Evolutionary conservation across 495 filamentous ascomycete species (phyloP).

Genomic region (Lophiotrema nucula): DNA sequence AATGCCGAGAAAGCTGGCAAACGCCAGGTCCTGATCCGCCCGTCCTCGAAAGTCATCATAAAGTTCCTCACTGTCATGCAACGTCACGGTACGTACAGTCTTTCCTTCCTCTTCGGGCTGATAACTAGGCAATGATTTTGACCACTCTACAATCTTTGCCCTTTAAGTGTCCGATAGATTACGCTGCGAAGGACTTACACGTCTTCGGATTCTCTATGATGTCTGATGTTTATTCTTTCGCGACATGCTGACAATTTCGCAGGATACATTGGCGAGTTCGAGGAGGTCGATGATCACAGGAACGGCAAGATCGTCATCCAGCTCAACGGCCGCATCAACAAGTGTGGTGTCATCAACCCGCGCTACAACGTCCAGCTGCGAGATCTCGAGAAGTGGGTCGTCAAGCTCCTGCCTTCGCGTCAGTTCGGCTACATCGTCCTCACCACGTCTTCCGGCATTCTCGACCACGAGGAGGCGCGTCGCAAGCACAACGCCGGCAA

Average conservation of each 20-base stretch:
- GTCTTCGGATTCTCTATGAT: conserved; percentile 72
- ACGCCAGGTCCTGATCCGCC: conserved; percentile 95
- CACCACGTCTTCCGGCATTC: conserved; percentile 97
- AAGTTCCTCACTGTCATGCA: conserved; percentile 99
- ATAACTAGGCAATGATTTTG: conserved; percentile 98
- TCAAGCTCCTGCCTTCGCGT: conserved; percentile 96
- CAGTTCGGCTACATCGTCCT: conserved; percentile 99
- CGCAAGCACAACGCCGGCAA: conserved; percentile 97
- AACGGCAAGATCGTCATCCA: conserved; percentile 98
- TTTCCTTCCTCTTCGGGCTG: conserved; percentile 63
- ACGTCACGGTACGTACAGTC: conserved; percentile 81
- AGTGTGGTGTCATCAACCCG: conserved; percentile 97
- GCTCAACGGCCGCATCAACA: conserved; percentile 94
- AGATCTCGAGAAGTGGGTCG: conserved; percentile 97
- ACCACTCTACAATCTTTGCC: conserved; percentile 78
- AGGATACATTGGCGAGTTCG: conserved; percentile 99
- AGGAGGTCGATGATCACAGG: conserved; percentile 99
- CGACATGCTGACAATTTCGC: conserved; percentile 68
- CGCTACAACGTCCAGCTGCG: conserved; percentile 97
- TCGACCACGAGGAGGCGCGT: conserved; percentile 99
- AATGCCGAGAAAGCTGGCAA: conserved; percentile 99
- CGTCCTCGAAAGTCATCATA: conserved; percentile 97
- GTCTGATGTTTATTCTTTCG: conserved; percentile 86
- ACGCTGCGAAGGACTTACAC: conserved; percentile 88
- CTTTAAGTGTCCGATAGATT: conserved; percentile 99